Base-by-base conservation (phyloP, 2,329 filamentous ascomycete species). In the Fusarium veterinarium region DNA sequence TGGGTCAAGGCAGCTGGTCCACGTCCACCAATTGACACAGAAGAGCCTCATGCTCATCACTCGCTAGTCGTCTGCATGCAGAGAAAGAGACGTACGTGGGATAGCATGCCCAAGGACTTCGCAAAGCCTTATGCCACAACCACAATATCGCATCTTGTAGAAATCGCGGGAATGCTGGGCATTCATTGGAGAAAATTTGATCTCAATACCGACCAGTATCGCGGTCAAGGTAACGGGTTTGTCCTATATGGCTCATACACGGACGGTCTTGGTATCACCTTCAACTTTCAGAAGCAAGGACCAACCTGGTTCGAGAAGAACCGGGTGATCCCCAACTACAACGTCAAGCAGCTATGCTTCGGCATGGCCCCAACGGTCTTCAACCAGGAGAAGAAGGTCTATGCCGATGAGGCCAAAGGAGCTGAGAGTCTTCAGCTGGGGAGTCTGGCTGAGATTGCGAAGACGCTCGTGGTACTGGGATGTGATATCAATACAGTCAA, bases 101-200 rank as follows among this genome's bases (percentile, higher is more conserved):
- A 76, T 1, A 76, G 71, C 8, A 76, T 76, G 74, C 74, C 74
- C 6, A 69, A 69, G 16, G 72, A 74, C 35, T 64, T 71, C 13
- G 63, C 69, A 14, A 75, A 74, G 7, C 81, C 81, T 0, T 83
- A 80, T 58, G 81, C 81, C 3, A 82, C 76, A 4, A 82, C 78
- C 7, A 81, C 80, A 8, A 80, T 83, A 17, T 80, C 74, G 12
- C 80, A 83, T 52, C 64, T 83, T 2, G 75, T 83, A 1, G 81
- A 82, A 67, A 77, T 82, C 8, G 80, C 79, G 0, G 79, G 76
- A 13, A 79, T 83, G 76, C 62, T 83, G 3, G 81, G 83, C 8
- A 77, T 85, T 9, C 77, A 84, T 58, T 85, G 84, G 84, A 84
- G 79, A 48, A 77, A 80, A 5, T 84, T 85, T 38, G 81, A 84